Evolutionary conservation across 2,329 filamentous ascomycete genomes (phyloP), one percentile per base, ranked within the genome.

Genomic region (Venturia aucupariae): DNA sequence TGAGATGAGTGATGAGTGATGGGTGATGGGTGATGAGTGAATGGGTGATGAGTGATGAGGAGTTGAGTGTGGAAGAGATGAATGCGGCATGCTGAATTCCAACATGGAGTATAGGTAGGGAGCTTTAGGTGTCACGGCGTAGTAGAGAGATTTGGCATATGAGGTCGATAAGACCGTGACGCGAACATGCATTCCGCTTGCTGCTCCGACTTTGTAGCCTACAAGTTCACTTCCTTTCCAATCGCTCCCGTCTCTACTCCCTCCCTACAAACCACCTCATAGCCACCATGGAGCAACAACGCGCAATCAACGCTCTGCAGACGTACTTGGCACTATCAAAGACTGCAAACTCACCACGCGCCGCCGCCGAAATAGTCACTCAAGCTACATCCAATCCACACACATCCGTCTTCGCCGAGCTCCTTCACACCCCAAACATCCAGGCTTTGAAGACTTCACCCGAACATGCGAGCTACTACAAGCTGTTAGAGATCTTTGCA

Each of bases 391-490:
- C 91, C n/a, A 87, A 87, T 64, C 86, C 90, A 35, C 90, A 92
- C 76, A 96, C 92, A 68, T 99, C 88, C 76, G 84, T 97, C 77
- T 99, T 99, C 79, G 86, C 90, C 69, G 93, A 97, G 78, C 87
- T 99, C n/a, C 86, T 99, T 44, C 83, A 89, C 70, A 86, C 87
- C 0, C 86, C 90, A 0, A 86, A 90, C 70, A 86, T 97, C 69
- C 89, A 94, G 75, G 82, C 84, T 15, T 86, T 97, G 55, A 76
- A 80, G 32, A 77, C 77, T 46, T 80, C 85, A n/a, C 41, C 81
- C 42, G 88, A 95, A 60, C 84, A 88, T 70, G 78, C 81, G 7
- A 70, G 75, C 48, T 79, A 90, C 75, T 81, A 94, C 61, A 84
- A 80, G 1, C 82, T 96, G 17, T 87, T 99, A 55, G 84, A 92